These are phyloP conservation scores for Gelatoporia subvermispora DNA, from an alignment of 768 basidiomycete genomes.

Conservation along the genomic window DNA sequence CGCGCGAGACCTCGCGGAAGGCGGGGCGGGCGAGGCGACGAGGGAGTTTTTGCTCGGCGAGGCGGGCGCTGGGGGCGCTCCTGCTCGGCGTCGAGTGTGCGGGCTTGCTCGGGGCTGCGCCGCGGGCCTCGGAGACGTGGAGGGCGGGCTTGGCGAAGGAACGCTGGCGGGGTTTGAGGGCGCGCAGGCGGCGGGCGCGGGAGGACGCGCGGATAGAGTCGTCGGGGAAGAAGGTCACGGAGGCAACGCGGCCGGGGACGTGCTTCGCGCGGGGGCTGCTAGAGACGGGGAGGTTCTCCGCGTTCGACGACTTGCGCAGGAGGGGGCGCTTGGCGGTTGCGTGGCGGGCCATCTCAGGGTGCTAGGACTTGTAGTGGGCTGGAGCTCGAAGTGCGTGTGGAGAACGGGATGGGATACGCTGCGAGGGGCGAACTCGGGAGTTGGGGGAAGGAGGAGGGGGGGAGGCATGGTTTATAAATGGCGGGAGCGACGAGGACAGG, in stretches of 20 bases:
- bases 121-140: background rate
- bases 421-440: background rate
- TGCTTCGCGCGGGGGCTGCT: background rate
- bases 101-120: no score
- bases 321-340: constrained; percentile 12
- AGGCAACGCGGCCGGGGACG: background rate
- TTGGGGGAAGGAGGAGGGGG: background rate
- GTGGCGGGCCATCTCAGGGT: constrained; percentile 4
- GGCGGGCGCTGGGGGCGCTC: background rate
- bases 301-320: constrained; percentile 21
- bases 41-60: constrained; percentile 34
- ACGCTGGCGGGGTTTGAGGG: background rate
- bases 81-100: background rate
- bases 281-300: constrained; percentile 17
- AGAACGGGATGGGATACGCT: background rate
- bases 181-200: background rate
- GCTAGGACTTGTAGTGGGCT: background rate
- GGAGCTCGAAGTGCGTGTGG: background rate
- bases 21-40: constrained; percentile 62
- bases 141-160: background rate
- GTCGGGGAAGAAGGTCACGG: background rate
- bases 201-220: background rate
- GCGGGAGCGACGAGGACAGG: background rate
- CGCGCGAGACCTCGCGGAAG: constrained; percentile 51
- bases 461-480: constrained; percentile 5